Evolutionary conservation across 805 yeast species (phyloP).

Genomic region (Candida sithepensis): DNA sequence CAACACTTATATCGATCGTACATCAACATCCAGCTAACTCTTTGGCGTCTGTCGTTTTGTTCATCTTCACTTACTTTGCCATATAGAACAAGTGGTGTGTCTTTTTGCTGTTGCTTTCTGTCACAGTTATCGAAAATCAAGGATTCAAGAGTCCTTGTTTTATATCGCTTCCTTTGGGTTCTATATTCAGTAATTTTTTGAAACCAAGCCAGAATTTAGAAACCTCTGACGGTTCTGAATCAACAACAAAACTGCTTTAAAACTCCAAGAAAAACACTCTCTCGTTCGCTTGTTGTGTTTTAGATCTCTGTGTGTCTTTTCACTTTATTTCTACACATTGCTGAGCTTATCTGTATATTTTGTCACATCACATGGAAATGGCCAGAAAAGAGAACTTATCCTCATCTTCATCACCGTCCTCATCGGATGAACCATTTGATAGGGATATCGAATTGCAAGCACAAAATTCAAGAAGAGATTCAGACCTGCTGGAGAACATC

Average conservation of each 20-base stretch:
- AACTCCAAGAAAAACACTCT: too few relatives aligned
- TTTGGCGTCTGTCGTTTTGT: too few relatives aligned
- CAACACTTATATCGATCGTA: too few relatives aligned
- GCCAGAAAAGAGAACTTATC: background rate
- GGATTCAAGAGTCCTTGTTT: too few relatives aligned
- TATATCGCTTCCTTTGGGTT: background rate
- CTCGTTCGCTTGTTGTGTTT: too few relatives aligned
- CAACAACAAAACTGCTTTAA: too few relatives aligned
- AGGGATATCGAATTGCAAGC: slow-evolving; percentile 21
- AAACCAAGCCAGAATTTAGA: background rate
- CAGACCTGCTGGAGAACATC: slow-evolving; percentile 16
- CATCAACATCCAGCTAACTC: too few relatives aligned
- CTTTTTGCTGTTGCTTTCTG: background rate
- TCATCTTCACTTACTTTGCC: too few relatives aligned
- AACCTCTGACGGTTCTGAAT: too few relatives aligned
- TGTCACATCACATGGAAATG: background rate
- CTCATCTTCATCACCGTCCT: background rate
- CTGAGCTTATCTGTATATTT: background rate
- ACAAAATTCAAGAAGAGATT: slow-evolving; percentile 18
- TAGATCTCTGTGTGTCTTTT: too few relatives aligned
- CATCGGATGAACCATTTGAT: slow-evolving; percentile 4
- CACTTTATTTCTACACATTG: background rate
- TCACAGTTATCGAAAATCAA: too few relatives aligned
- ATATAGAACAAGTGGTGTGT: too few relatives aligned
- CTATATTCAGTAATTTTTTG: background rate